Evolutionary conservation across 129 eudicot species (phyloP), one percentile per base, ranked within the genome.

Genomic region (Saposhnikovia divaricata): DNA sequence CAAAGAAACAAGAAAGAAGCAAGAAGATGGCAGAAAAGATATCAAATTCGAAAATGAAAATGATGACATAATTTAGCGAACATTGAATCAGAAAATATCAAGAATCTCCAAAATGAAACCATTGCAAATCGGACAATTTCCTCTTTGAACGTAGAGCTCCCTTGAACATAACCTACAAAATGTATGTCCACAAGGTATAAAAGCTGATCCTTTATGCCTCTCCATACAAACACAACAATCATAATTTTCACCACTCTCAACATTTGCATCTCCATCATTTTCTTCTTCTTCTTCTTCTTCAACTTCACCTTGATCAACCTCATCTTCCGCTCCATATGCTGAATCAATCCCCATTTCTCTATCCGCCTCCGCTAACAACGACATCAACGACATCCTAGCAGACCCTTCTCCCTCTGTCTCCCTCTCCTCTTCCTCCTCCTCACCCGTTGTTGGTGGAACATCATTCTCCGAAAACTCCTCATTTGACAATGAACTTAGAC

Each of bases 121-220:
- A 81, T 90, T 95, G 89, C 99, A 95, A 79, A 92, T 85, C 0
- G 99, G 99, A 82, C 99, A 95, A 72, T 89, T 87, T 13, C 91
- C 94, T 75, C 90, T 89, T 79, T 90, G 89, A n/a, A 90, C 97
- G 79, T 77, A 89, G 38, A 95, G 84, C 90, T 95, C 99, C 82
- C 96, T 89, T 9, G 99, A 95, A 71, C 99, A 95, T 43, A 92
- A 74, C 85, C 96, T 86, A 85, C 99, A 95, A 75, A 92, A 95
- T 0, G 99, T 90, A 80, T 95, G 99, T 3, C 99, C 99, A 83
- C 99, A 95, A 18, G 96, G 99, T 75, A 86, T 85, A 83, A 92
- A 92, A 71, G 97, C 97, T 57, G 96, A 86, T 9, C 99, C 97
- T 78, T 90, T 95, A 74, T 95, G 99, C 82, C 94, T 95, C 83